These are phyloP conservation scores for Penicillium chermesinum DNA, from an alignment of 495 filamentous ascomycete genomes.

Conservation along the genomic window DNA sequence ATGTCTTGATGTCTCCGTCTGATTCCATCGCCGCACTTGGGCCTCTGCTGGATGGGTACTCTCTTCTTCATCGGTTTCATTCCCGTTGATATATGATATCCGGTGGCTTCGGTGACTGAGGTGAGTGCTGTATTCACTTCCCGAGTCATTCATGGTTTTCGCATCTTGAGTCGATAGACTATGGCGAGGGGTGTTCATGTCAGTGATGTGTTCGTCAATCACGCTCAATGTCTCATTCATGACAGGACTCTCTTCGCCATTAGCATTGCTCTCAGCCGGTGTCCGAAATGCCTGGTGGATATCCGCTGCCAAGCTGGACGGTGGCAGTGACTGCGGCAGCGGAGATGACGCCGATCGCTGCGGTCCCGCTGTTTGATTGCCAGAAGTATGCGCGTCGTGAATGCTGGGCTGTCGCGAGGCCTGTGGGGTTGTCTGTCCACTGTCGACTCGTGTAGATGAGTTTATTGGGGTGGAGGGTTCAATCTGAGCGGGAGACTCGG, in stretches of 20 bases:
- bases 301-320: slow-evolving; percentile 35
- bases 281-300: slow-evolving; percentile 45
- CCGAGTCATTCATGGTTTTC: slow-evolving; percentile 68
- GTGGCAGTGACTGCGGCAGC: slow-evolving; percentile 36
- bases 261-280: slow-evolving; percentile 38
- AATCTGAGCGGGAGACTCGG: slow-evolving; percentile 24
- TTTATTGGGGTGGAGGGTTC: slow-evolving; percentile 17
- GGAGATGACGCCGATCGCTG: slow-evolving; percentile 42
- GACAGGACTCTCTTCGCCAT: slow-evolving; percentile 66
- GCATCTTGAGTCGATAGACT: slow-evolving; percentile 48
- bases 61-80: slow-evolving; percentile 76
- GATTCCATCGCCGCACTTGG: slow-evolving; percentile 69
- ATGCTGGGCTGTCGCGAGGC: slow-evolving; percentile 43
- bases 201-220: slow-evolving; percentile 96
- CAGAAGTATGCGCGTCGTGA: slow-evolving; percentile 24
- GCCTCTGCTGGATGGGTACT: slow-evolving; percentile 49
- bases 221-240: slow-evolving; percentile 96
- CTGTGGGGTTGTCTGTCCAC: slow-evolving; percentile 43
- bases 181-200: slow-evolving; percentile 73
- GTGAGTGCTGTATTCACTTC: slow-evolving; percentile 83
- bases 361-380: slow-evolving; percentile 23
- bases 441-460: slow-evolving; percentile 19
- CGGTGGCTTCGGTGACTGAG: slow-evolving; percentile 68
- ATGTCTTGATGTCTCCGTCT: slow-evolving; percentile 76
- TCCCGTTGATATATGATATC: slow-evolving; percentile 82